These are phyloP conservation scores for Rhododendron henanense DNA, from an alignment of 148 eudicot genomes.

Conservation along the genomic window DNA sequence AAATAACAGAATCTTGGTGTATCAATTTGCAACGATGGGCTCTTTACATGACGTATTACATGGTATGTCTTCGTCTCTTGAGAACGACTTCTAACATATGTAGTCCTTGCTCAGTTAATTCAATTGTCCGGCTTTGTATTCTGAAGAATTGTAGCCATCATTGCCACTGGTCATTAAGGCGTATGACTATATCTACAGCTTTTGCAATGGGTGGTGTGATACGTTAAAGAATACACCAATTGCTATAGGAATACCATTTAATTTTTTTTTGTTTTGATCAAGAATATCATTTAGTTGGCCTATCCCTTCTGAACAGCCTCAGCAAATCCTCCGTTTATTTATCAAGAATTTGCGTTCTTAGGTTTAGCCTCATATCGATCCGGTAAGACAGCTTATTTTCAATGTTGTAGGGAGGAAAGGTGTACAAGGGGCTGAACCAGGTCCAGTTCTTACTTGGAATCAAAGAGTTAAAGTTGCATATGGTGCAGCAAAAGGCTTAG, in stretches of 20 bases:
- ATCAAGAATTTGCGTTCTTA: neutral
- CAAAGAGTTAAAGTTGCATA: conserved; percentile 59
- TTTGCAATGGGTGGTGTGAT: neutral
- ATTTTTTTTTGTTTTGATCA: neutral
- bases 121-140: neutral
- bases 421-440: conserved; percentile 67
- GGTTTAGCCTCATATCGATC: neutral
- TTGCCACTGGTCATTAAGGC: neutral
- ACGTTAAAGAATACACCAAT: neutral
- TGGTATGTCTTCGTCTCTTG: conserved; percentile 22
- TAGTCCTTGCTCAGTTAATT: neutral
- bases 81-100: neutral
- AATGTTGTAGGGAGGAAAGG: conserved; percentile 51
- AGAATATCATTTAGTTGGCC: neutral
- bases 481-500: conserved; percentile 67
- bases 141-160: neutral
- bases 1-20: conserved; percentile 57
- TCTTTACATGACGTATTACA: conserved; percentile 65
- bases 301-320: neutral
- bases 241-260: neutral
- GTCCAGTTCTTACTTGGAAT: conserved; percentile 56
- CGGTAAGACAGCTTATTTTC: neutral
- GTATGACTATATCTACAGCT: neutral
- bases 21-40: conserved; percentile 62
- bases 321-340: neutral